phyloP scores from a whole-genome alignment of 2,329 filamentous ascomycete genomes.

The Cercospora sojina region DNA sequence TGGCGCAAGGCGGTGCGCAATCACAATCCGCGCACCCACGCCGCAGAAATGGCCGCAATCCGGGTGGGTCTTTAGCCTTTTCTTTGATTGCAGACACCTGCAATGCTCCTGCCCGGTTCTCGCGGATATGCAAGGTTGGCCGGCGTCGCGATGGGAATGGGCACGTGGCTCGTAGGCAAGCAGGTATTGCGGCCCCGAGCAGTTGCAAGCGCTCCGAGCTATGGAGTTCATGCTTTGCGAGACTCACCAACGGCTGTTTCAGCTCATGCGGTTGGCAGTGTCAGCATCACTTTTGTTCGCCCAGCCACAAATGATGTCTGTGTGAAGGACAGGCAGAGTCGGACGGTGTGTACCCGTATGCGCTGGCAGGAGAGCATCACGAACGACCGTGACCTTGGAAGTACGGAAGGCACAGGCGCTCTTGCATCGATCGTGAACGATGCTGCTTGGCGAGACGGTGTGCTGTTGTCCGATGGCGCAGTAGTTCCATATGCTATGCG shows the following conservation, averaged over 20 bases:
- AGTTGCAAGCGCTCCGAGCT: background rate
- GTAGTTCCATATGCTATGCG: background rate
- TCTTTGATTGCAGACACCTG: background rate
- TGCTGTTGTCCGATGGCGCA: constrained; percentile 1
- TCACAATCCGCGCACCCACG: background rate
- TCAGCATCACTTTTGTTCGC: constrained; percentile 2
- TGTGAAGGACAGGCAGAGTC: background rate
- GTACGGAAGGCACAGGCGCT: background rate
- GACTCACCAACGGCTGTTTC: constrained; percentile 9
- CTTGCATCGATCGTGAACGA: background rate
- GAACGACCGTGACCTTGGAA: background rate
- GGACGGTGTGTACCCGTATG: background rate
- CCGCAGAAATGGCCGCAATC: background rate
- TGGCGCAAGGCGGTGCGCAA: constrained; percentile 2
- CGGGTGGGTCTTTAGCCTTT: constrained; percentile 12
- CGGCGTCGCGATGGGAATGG: background rate
- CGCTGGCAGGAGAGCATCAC: constrained; percentile 4
- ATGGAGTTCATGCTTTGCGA: constrained; percentile 11
- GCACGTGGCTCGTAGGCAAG: background rate
- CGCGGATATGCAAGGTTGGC: constrained; percentile 6
- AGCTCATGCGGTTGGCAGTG: constrained; percentile 3
- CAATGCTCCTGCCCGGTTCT: background rate
- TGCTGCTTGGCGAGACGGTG: constrained; percentile 3
- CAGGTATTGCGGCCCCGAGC: background rate
- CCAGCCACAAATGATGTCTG: constrained; percentile 2